These are phyloP conservation scores for Ulota crispa DNA, from an alignment of 225 moss, liverwort and hornwort genomes.

Conservation along the genomic window DNA sequence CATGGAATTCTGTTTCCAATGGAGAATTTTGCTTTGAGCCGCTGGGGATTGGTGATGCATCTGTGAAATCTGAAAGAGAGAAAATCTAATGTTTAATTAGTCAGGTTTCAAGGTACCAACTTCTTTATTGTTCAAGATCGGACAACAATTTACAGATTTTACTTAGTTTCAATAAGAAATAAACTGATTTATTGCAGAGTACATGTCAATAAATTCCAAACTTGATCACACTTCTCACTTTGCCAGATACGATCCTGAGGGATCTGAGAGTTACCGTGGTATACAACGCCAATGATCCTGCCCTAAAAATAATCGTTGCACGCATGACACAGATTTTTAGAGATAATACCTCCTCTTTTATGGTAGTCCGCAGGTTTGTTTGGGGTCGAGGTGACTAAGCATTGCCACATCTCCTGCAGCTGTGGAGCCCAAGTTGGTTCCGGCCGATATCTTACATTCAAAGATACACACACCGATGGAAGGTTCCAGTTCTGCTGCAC, in stretches of 20 bases:
- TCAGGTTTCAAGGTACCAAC: neutral
- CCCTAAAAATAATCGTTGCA: neutral
- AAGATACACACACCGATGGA: slow-evolving; percentile 48
- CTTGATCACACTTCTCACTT: neutral
- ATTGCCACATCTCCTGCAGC: slow-evolving; percentile 49
- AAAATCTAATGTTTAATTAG: neutral
- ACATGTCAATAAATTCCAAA: neutral
- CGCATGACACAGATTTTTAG: neutral
- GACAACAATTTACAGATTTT: neutral
- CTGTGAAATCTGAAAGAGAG: slow-evolving; percentile 14
- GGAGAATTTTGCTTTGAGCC: slow-evolving; percentile 45
- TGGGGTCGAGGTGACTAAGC: slow-evolving; percentile 15
- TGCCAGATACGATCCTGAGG: neutral
- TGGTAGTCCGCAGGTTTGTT: slow-evolving; percentile 7
- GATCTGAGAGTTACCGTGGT: neutral
- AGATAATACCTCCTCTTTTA: slow-evolving; percentile 16
- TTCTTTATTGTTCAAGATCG: neutral
- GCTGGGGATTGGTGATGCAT: slow-evolving; percentile 33
- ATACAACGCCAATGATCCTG: neutral
- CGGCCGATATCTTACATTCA: slow-evolving; percentile 31
- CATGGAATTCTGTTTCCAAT: slow-evolving; percentile 26
- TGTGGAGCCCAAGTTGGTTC: slow-evolving; percentile 45
- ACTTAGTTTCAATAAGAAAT: neutral
- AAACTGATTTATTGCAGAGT: neutral
- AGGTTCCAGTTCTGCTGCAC: slow-evolving; percentile 49